Conservation (phyloP, 257 asterid genomes). For the Avicennia marina region DNA sequence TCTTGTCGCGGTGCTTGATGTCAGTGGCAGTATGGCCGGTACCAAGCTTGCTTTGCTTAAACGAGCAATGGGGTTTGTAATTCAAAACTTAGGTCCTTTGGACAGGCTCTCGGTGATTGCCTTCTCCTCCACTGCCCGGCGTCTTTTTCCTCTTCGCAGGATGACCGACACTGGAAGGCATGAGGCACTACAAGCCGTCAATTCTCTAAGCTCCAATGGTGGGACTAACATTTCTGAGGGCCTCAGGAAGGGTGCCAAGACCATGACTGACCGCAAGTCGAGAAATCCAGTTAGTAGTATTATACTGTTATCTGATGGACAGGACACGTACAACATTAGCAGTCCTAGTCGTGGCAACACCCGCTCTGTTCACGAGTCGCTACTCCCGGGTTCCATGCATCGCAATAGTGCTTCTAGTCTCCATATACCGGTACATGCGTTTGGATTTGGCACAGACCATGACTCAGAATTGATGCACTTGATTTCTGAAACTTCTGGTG, state of each 20-base stretch:
- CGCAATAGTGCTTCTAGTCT: constrained; percentile 27
- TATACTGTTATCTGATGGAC: constrained; percentile 88
- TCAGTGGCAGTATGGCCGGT: constrained; percentile 99
- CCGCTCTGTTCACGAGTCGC: constrained; percentile 20
- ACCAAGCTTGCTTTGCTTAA: constrained; percentile 84
- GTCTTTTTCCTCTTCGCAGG: constrained; percentile 76
- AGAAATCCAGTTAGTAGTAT: constrained; percentile 68
- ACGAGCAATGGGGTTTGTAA: constrained; percentile 91
- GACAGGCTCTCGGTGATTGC: constrained; percentile 90
- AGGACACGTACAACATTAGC: constrained; percentile 54
- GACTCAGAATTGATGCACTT: constrained; percentile 78
- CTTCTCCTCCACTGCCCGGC: constrained; percentile 81
- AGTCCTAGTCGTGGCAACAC: constrained; percentile 19
- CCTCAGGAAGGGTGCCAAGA: constrained; percentile 70
- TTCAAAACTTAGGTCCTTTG: constrained; percentile 67
- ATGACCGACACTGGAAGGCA: constrained; percentile 64
- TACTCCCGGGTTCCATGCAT: constrained; percentile 62
- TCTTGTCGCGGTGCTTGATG: constrained; percentile 85
- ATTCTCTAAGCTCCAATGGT: constrained; percentile 69
- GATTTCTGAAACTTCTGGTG: constrained; percentile 78
- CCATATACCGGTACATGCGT: constrained; percentile 71
- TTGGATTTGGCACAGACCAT: constrained; percentile 93
- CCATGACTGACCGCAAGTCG: constrained; percentile 63
- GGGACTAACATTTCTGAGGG: constrained; percentile 86
- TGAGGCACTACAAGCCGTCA: constrained; percentile 78